Evolutionary conservation across 1,139 yeast genomes (phyloP), one percentile per base, ranked within the genome.

Genomic region (Geotrichum phurueaensis): DNA sequence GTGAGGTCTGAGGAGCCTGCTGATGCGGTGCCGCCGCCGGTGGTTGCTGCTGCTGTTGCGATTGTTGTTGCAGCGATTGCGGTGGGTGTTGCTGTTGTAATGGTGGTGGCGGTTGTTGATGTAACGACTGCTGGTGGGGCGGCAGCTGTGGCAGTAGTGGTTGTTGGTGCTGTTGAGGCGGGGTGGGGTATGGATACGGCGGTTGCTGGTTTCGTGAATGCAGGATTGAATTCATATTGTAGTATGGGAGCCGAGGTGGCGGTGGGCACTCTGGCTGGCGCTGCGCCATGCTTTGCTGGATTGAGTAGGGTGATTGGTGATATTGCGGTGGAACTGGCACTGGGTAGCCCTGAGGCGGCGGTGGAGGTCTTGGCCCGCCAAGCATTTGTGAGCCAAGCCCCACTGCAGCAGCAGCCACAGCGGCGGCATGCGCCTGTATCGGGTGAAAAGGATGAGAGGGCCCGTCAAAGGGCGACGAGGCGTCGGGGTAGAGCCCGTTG

Each of bases 401-500:
- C 29, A 23, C 53, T 20, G 39, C 53, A 18, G 27, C 52, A 50
- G 47, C 47, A 12, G 33, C 20, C 33, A 49, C 47, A 10, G 58
- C n/a, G 18, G 18, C 45, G 33, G n/a, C 27, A 25, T 18, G 43
- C 27, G 36, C 60, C 25, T 15, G 55, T 10, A 53, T 23, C 20
- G 22, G 39, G 36, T 27, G 58, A 13, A 48, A 27, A 13, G 53
- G 49, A 58, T 51, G 50, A 51, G 58, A 29, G 2, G 61, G 59
- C 51, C 52, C 57, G 25, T 58, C 64, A 27, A 56, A 36, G 45
- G 53, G 62, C 29, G 62, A 47, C 12, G 69, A 60, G 15, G 73
- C 66, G 55, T 76, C 77, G 1, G 82, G 81, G 62, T 79, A 79
- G 12, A 78, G 61, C 0, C 75, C 75, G 50, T 67, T 67, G 23